Conservation (phyloP, 176 grass and related monocot genomes). For the Paspalum vaginatum region DNA sequence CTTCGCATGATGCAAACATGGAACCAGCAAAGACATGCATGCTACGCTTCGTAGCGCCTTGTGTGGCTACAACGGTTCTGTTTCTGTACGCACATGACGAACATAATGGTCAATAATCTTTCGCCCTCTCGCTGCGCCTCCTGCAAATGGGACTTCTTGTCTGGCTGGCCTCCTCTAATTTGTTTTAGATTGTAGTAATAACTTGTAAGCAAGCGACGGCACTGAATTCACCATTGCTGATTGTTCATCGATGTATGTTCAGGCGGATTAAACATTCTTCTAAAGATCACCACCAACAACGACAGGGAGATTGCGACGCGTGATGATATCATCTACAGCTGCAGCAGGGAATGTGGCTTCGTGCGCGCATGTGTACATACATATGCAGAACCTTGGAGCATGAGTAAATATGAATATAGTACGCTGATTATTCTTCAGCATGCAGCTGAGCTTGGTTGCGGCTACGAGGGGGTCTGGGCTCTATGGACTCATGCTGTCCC, state of each 20-base stretch:
- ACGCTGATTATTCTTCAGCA: slow-evolving; percentile 48
- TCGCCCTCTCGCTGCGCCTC: too few relatives aligned
- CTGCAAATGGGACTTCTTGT: too few relatives aligned
- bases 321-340: background rate
- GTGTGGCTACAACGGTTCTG: too few relatives aligned
- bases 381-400: background rate
- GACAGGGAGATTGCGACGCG: background rate
- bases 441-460: slow-evolving; percentile 7
- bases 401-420: slow-evolving; percentile 37
- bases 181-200: slow-evolving; percentile 7
- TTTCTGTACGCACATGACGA: too few relatives aligned
- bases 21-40: background rate
- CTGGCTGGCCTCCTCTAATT: background rate
- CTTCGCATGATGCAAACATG: too few relatives aligned
- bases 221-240: background rate
- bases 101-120: too few relatives aligned
- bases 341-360: slow-evolving; percentile 15
- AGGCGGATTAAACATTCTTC: background rate
- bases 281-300: background rate
- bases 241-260: background rate
- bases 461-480: background rate
- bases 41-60: too few relatives aligned
- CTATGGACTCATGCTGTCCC: slow-evolving; percentile 56
- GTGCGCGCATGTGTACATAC: background rate
- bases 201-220: background rate